Conservation (phyloP, 176 grass and related monocot species). For the Guadua angustifolia region DNA sequence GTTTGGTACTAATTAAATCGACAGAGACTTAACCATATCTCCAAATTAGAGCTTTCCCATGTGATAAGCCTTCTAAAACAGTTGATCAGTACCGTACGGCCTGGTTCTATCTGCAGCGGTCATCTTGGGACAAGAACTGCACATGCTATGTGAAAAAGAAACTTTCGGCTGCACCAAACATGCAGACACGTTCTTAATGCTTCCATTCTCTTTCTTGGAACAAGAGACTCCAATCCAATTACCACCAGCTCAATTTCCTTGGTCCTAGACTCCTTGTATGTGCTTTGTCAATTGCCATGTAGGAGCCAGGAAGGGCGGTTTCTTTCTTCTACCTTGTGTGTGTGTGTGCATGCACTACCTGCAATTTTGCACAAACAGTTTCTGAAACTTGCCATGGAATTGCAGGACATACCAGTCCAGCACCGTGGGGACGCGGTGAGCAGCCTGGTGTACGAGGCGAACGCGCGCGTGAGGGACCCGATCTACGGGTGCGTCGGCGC, state of each 20-base stretch:
- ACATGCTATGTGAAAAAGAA: conserved; percentile 35
- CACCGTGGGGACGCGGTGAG: conserved; percentile 96
- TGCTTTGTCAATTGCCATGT: neutral
- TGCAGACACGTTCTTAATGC: conserved; percentile 20
- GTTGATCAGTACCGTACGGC: conserved; percentile 1
- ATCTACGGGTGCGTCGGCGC: conserved; percentile 94
- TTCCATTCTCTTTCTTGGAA: conserved; percentile 27
- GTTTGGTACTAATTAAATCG: neutral
- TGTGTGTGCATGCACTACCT: neutral
- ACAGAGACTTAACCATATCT: conserved; percentile 5
- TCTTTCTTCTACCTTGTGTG: neutral
- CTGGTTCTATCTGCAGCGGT: neutral
- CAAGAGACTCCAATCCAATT: conserved; percentile 34
- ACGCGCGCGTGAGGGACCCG: conserved; percentile 86
- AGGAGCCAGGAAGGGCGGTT: neutral
- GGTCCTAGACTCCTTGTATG: neutral
- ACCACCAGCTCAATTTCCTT: neutral
- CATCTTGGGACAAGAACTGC: conserved; percentile 24
- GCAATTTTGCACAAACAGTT: neutral
- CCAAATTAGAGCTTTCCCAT: conserved; percentile 28
- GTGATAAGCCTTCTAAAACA: conserved; percentile 30
- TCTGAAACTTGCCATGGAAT: conserved; percentile 9
- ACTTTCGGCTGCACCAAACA: conserved; percentile 55
- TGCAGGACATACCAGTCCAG: conserved; percentile 80
- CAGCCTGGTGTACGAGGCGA: conserved; percentile 98